phyloP scores from a whole-genome alignment of 495 filamentous ascomycete genomes.

The Daldinia caldariorum region DNA sequence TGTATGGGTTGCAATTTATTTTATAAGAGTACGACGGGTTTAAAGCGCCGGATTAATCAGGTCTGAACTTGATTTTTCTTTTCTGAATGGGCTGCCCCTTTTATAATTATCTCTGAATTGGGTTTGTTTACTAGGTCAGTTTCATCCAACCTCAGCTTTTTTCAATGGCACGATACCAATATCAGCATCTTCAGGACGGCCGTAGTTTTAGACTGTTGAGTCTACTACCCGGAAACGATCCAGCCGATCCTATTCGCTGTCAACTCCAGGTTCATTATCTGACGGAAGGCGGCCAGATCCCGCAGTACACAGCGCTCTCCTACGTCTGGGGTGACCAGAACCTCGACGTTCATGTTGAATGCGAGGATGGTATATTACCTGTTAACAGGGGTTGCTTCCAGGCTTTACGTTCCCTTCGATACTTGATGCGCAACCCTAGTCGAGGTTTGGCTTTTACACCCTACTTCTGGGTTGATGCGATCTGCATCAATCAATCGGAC shows the following conservation, averaged over 20 bases:
- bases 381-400: conserved; percentile 11
- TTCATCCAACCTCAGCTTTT: not conserved
- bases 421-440: not conserved
- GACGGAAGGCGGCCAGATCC: conserved; percentile 11
- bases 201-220: conserved; percentile 8
- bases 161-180: conserved; percentile 1
- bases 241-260: conserved; percentile 11
- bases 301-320: conserved; percentile 10
- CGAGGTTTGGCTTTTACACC: not conserved
- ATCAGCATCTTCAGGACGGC: not conserved
- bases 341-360: not conserved
- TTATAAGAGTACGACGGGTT: not conserved
- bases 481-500: conserved; percentile 9
- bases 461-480: conserved; percentile 8
- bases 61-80: no score
- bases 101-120: not conserved
- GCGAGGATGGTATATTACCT: not conserved
- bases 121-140: conserved; percentile 5
- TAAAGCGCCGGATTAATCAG: not conserved
- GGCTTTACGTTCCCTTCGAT: not conserved
- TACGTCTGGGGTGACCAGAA: conserved; percentile 9
- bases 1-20: not conserved
- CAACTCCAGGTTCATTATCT: conserved; percentile 17
- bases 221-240: conserved; percentile 15
- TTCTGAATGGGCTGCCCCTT: not conserved